These are phyloP conservation scores for Ajuga reptans DNA, from an alignment of 305 asterid species.

Conservation along the genomic window DNA sequence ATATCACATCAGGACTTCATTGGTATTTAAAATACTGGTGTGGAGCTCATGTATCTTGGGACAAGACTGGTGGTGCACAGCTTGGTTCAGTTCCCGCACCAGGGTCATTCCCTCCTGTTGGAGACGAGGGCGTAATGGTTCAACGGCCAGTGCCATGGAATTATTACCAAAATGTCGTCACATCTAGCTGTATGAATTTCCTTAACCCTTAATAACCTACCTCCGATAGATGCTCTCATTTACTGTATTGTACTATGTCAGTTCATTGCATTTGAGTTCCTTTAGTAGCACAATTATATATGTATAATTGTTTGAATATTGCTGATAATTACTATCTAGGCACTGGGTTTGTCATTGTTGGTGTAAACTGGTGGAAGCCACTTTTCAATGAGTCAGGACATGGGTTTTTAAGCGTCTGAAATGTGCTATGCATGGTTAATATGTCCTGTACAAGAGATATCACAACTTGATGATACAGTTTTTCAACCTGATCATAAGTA, in stretches of 20 bases:
- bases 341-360: not conserved
- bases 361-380: not conserved
- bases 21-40: conserved; percentile 91
- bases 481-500: not conserved
- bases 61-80: conserved; percentile 85
- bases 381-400: not conserved
- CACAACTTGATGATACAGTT: not conserved
- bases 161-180: conserved; percentile 95
- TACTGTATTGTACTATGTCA: not conserved
- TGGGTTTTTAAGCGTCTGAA: not conserved
- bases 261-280: not conserved
- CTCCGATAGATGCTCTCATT: not conserved
- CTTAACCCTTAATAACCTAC: conserved; percentile 9
- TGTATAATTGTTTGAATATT: not conserved
- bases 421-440: not conserved
- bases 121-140: conserved; percentile 47
- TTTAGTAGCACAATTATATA: not conserved
- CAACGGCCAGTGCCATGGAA: conserved; percentile 87
- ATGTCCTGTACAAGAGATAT: not conserved
- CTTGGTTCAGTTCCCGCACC: conserved; percentile 71
- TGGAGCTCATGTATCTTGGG: conserved; percentile 96
- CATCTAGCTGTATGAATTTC: conserved; percentile 85
- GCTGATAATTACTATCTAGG: not conserved
- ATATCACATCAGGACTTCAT: conserved; percentile 81
- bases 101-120: conserved; percentile 71